Conservation (phyloP, 192 early-diverging fungal species). For the Coemansia sp. region DNA sequence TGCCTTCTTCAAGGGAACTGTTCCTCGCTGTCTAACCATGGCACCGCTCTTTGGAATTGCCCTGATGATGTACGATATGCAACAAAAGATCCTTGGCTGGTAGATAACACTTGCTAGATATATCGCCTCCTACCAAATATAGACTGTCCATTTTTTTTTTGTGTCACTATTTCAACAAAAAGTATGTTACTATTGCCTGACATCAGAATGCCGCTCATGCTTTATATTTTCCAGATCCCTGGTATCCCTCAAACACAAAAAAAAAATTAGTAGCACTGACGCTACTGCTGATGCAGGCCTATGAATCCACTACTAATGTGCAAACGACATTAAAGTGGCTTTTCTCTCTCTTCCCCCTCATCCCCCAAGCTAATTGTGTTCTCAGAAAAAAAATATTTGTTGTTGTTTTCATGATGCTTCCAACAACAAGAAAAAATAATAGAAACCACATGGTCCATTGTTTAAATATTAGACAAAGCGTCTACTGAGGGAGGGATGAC, state of each 20-base stretch:
- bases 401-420: not conserved
- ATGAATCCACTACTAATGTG: not conserved
- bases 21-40: slow-evolving; percentile 58
- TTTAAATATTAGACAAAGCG: slow-evolving; percentile 3
- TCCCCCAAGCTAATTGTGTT: not conserved
- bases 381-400: not conserved
- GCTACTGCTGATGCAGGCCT: not conserved
- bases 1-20: slow-evolving; percentile 72
- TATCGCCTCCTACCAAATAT: not conserved
- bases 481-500: not conserved
- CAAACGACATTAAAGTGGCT: not conserved
- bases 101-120: slow-evolving; percentile 1
- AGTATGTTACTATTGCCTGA: not conserved
- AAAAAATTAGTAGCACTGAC: not conserved
- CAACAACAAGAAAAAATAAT: slow-evolving; percentile 4
- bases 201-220: not conserved
- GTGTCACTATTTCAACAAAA: not conserved
- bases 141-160: not conserved
- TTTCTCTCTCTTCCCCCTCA: slow-evolving; percentile 9
- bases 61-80: slow-evolving; percentile 69
- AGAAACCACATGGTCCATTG: slow-evolving; percentile 7
- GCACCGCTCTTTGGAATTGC: slow-evolving; percentile 65
- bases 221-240: not conserved
- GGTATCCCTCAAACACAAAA: not conserved
- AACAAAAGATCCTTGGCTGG: slow-evolving; percentile 60